Evolutionary conservation across 345 rosid genomes (phyloP).

Genomic region (Aegle marmelos): DNA sequence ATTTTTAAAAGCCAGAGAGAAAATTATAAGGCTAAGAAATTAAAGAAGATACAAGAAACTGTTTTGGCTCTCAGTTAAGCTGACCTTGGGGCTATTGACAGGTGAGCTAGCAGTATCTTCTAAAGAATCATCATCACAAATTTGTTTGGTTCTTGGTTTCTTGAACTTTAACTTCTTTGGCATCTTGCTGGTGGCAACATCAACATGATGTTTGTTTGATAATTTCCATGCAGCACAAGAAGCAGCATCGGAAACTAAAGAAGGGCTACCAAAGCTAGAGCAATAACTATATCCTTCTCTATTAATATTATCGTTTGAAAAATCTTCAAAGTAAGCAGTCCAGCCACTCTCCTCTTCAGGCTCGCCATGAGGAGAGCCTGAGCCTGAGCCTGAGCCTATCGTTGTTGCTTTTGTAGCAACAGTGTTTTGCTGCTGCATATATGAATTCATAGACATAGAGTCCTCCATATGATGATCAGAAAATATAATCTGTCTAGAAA

Average conservation of each 20-base stretch:
- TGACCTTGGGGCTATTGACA: conserved; percentile 74
- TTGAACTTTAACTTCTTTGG: conserved; percentile 45
- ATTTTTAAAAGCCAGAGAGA: background rate
- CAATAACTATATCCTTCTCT: conserved; percentile 22
- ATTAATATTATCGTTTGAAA: conserved; percentile 30
- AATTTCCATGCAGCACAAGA: conserved; percentile 45
- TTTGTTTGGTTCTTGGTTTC: conserved; percentile 48
- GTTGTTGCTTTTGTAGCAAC: conserved; percentile 10
- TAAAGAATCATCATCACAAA: conserved; percentile 63
- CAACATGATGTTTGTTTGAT: conserved; percentile 11
- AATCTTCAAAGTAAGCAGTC: conserved; percentile 80
- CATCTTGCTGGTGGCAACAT: background rate
- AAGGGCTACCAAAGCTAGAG: conserved; percentile 43
- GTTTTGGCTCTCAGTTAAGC: background rate
- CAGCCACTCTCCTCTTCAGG: conserved; percentile 82
- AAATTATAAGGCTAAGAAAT: background rate
- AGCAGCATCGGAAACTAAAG: conserved; percentile 77
- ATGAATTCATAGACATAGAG: conserved; percentile 24
- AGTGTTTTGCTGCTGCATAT: conserved; percentile 17
- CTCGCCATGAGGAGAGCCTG: background rate
- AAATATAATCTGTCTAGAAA: background rate
- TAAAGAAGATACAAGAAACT: background rate
- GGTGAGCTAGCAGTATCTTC: conserved; percentile 97
- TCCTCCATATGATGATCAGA: conserved; percentile 12
- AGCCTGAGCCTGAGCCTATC: background rate